Conservation (phyloP, 2,329 filamentous ascomycete species). For the Fusarium gaditjirri region DNA sequence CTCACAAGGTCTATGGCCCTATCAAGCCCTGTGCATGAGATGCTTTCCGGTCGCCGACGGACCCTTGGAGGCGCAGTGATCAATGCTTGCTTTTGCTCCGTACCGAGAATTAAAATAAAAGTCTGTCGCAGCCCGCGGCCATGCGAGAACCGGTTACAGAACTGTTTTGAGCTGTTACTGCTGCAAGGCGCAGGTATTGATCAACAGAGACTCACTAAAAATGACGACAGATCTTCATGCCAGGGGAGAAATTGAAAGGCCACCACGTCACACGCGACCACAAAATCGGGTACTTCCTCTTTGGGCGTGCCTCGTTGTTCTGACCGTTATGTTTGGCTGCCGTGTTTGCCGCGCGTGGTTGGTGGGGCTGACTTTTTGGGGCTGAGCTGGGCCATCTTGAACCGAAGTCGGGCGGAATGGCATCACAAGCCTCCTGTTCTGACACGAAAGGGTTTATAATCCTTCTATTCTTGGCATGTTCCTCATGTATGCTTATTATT, state of each 20-base stretch:
- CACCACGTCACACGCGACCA: background rate
- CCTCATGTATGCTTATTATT: background rate
- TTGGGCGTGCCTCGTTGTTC: background rate
- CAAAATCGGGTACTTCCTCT: conserved; percentile 1
- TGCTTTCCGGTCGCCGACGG: background rate
- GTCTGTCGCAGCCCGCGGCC: background rate
- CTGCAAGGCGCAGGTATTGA: background rate
- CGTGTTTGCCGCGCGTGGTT: background rate
- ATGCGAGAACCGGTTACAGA: background rate
- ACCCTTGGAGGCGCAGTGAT: background rate
- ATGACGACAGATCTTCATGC: conserved; percentile 8
- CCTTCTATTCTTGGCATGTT: background rate
- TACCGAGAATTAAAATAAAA: background rate
- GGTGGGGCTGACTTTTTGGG: background rate
- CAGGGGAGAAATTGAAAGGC: background rate
- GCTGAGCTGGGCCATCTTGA: background rate
- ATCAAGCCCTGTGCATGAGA: background rate
- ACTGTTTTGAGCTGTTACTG: background rate
- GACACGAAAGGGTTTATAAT: background rate
- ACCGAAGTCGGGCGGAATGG: background rate
- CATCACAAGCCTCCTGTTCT: background rate
- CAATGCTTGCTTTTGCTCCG: background rate
- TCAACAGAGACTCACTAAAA: background rate
- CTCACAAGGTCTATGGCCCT: background rate
- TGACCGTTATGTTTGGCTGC: background rate